Percentiles rank a stretch among this genome's conserved stretches.
Conservation (phyloP, 352 stramenopile species). For the Labyrinthula sp. region DNA sequence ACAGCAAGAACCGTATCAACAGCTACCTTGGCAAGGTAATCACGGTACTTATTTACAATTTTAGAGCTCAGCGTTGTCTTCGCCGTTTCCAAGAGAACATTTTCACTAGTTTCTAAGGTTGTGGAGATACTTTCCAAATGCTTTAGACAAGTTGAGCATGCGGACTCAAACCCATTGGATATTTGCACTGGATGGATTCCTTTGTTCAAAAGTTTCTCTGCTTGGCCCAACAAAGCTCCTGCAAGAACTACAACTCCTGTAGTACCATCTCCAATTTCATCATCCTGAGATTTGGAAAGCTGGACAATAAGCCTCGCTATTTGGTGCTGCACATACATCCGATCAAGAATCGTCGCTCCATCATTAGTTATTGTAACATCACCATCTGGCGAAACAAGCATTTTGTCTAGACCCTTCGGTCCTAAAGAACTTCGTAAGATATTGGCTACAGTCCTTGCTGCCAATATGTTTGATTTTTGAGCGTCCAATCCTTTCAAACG, state of each 20-base stretch:
- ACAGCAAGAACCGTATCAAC: conserved; percentile 91
- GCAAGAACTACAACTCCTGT: conserved; percentile 96
- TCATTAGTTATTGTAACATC: conserved; percentile 99
- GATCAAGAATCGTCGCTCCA: conserved; percentile 93
- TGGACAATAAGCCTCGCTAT: conserved; percentile 95
- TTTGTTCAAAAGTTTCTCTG: conserved; percentile 75
- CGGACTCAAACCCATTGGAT: conserved; percentile 90
- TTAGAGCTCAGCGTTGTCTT: conserved; percentile 97
- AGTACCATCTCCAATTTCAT: conserved; percentile 99
- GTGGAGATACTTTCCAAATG: conserved; percentile 81
- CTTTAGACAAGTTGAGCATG: conserved; percentile 80
- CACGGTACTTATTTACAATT: conserved; percentile 76
- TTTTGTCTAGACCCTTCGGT: conserved; percentile 96
- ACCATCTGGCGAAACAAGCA: conserved; percentile 93
- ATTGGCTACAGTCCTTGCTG: conserved; percentile 80
- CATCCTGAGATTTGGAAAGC: conserved; percentile 91
- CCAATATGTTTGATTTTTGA: conserved; percentile 97
- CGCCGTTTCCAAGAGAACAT: conserved; percentile 82
- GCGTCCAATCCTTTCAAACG: conserved; percentile 93
- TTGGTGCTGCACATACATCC: conserved; percentile 96
- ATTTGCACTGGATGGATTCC: conserved; percentile 95
- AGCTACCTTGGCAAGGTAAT: conserved; percentile 95
- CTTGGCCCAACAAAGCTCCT: conserved; percentile 72
- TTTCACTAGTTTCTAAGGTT: conserved; percentile 80
- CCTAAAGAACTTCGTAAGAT: conserved; percentile 90